Conservation (phyloP, 2,329 filamentous ascomycete genomes). For the Cercospora sp. region DNA sequence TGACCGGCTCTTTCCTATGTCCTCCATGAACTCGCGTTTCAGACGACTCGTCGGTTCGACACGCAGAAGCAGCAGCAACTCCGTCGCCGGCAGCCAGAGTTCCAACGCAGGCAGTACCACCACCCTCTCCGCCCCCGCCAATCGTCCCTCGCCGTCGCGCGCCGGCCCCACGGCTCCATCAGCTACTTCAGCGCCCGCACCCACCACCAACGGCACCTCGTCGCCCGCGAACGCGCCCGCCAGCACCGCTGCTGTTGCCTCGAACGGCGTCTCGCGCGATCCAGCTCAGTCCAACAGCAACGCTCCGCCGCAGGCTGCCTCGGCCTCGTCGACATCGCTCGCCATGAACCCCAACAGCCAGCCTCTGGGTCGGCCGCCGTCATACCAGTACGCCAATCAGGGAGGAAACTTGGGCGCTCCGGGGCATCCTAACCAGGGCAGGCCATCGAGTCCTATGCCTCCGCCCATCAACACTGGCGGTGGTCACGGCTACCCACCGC, state of each 20-base stretch:
- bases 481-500: slow-evolving; percentile 51
- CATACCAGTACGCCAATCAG: slow-evolving; percentile 58
- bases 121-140: slow-evolving; percentile 38
- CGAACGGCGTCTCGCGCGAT: slow-evolving; percentile 44
- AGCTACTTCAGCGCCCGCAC: slow-evolving; percentile 17
- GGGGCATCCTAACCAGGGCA: slow-evolving; percentile 46
- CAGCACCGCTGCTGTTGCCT: slow-evolving; percentile 25
- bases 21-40: slow-evolving; percentile 76
- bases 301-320: slow-evolving; percentile 39
- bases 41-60: slow-evolving; percentile 80
- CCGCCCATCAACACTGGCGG: slow-evolving; percentile 51
- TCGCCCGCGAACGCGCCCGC: slow-evolving; percentile 33
- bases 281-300: slow-evolving; percentile 19
- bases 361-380: slow-evolving; percentile 60
- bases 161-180: slow-evolving; percentile 16
- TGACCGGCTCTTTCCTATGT: slow-evolving; percentile 19
- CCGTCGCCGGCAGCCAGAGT: slow-evolving; percentile 64
- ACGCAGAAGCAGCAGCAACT: slow-evolving; percentile 62
- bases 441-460: slow-evolving; percentile 49
- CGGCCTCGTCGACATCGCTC: slow-evolving; percentile 52
- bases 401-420: slow-evolving; percentile 42
- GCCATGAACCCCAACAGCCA: slow-evolving; percentile 52
- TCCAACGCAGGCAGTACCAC: slow-evolving; percentile 36
- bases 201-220: slow-evolving; percentile 37
- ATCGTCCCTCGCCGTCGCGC: slow-evolving; percentile 31